Base-by-base conservation (phyloP, 2,329 filamentous ascomycete genomes). In the Basipetospora chlamydospora region DNA sequence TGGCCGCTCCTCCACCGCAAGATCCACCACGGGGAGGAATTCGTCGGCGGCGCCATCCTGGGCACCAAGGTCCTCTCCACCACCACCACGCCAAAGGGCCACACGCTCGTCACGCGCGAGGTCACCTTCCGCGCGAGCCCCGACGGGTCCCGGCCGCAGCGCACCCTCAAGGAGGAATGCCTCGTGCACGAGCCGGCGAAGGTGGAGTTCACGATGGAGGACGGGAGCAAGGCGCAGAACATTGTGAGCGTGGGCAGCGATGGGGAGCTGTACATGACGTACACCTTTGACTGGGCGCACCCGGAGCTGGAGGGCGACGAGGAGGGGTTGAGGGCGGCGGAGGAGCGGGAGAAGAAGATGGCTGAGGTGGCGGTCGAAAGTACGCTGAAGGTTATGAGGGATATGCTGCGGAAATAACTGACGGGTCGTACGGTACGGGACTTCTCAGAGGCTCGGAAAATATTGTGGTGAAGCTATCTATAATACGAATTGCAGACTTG, bases 221-320 rank as follows among this genome's bases (percentile, higher is more conserved):
- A 57, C 31, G 57, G 57, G 3, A 56, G 51, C 39, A 50, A 45
- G 3, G 47, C 57, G 33, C 49, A 48, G 34, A 59, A 59, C 25
- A 42, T 59, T 11, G 45, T 58, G 3, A 54, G 53, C 41, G 39
- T 32, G 5, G 51, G 50, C 0, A 11, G n/a, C 6, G 47, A 47
- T 5, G 54, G 49, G 0, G 49, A 49, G 13, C 32, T 38, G 28
- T 26, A 53, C 4, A 46, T 60, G 48, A 59, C 52, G 16, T 59
- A 53, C 26, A 44, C 47, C 3, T 60, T 59, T 36, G 54, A 53
- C 43, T 58, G 55, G 56, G 41, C 46, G 22, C 50, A 57, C 20
- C 46, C 52, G 2, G 47, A 47, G 4, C 41, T 58, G 2, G 28
- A 37, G 26, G 34, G 34, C 6, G 26, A 37, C 7, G 34, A 17